Base-by-base conservation (phyloP, 1,284 basidiomycete species). In the Volvariella volvacea region DNA sequence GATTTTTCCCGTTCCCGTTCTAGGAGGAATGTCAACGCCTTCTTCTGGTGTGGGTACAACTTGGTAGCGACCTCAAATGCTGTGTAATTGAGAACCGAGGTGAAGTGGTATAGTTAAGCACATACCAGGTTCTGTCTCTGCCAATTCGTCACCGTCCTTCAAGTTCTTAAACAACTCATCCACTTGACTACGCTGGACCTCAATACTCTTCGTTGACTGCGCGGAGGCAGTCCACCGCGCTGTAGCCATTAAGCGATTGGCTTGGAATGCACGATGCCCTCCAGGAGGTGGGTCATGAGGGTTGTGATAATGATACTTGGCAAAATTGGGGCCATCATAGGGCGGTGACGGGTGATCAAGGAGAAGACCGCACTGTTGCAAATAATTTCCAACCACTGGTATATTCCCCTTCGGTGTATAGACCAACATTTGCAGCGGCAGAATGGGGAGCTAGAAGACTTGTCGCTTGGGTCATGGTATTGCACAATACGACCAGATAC, bases 41-140 rank as follows among this genome's bases (percentile, higher is more conserved):
- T 95, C 68, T 95, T 95, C 68, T 99, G 96, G 69, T 99, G 96
- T 14, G 93, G 89, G 64, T 98, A 98, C 6, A 99, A 72, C 37
- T 67, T 74, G n/a, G 96, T 96, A 28, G 83, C 83, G 49, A 99
- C 81, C 56, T 92, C 82, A n/a, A 77, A 65, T 38, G 74, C 89
- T 92, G 57, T 46, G 51, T 39, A 47, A 60, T 47, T 55, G 43
- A 54, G 34, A 40, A 33, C 30, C 28, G 22, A 36, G 45, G 22
- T 25, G 12, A 30, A 39, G 41, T 17, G 15, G 38, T 22, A 32
- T 20, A 39, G 50, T 41, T 43, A 22, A 38, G 39, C 33, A 76
- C 78, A 58, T 61, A 88, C 88, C 72, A 44, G 93, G 80, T 60
- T 93, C 85, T 12, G 88, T 89, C 63, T 95, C 89, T 12, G 72